These are phyloP conservation scores for Colletotrichum agaves DNA, from an alignment of 2,329 filamentous ascomycete genomes.

Conservation along the genomic window DNA sequence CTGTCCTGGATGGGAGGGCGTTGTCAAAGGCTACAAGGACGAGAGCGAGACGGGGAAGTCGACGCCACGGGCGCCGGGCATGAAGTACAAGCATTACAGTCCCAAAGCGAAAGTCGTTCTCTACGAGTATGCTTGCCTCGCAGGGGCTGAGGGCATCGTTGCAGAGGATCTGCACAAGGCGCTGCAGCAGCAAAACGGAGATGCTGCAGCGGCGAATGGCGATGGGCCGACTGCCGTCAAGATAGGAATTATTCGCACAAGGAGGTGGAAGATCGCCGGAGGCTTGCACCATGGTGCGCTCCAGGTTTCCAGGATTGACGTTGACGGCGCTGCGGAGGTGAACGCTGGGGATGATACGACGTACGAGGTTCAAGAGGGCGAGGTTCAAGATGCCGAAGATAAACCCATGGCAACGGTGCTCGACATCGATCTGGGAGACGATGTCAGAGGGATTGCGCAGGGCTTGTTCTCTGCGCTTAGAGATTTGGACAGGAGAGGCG, in stretches of 20 bases:
- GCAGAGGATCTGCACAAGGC: constrained; percentile 47
- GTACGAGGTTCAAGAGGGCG: constrained; percentile 55
- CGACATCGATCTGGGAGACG: constrained; percentile 78
- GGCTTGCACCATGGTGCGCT: constrained; percentile 51
- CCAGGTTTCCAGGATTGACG: constrained; percentile 42
- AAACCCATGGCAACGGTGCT: constrained; percentile 59
- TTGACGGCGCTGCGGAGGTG: constrained; percentile 39
- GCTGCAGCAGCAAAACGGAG: constrained; percentile 32
- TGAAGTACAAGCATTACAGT: constrained; percentile 99
- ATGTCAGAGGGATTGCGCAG: constrained; percentile 80
- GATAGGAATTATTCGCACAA: constrained; percentile 67
- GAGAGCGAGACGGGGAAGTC: constrained; percentile 71
- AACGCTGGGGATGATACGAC: constrained; percentile 44
- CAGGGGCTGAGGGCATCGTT: constrained; percentile 49
- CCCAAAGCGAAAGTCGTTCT: constrained; percentile 87
- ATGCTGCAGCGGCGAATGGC: constrained; percentile 39
- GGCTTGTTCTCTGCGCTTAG: constrained; percentile 89
- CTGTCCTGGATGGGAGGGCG: constrained; percentile 84
- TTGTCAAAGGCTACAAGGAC: constrained; percentile 83
- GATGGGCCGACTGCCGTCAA: constrained; percentile 39
- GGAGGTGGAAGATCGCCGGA: constrained; percentile 60
- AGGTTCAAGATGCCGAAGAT: constrained; percentile 48
- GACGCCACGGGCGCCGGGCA: constrained; percentile 86
- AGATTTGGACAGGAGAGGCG: constrained; percentile 82
- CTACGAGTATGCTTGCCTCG: constrained; percentile 69